Base-by-base conservation (phyloP, 208 protist species). In the Porcisia deanei region DNA sequence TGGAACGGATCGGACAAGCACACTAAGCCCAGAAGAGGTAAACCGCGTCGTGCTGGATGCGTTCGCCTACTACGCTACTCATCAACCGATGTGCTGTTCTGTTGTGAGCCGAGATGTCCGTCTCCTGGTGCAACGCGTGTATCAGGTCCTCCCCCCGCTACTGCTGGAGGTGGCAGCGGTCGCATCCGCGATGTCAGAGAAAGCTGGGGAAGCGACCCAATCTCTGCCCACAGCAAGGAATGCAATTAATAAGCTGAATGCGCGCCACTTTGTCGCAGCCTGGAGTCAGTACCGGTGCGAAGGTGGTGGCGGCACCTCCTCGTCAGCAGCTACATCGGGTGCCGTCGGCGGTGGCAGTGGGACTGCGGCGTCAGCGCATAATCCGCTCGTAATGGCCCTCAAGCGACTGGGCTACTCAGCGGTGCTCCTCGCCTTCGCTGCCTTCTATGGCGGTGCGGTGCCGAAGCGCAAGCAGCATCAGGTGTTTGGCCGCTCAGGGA, bases 391-490 rank as follows among this genome's bases (percentile, higher is more conserved):
- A 66, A 49, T 73, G 3, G 89, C 88, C n/a, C 79, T 97, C 71
- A 69, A 73, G 66, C 73, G 83, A 0, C 81, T 95, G 45, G 88
- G 93, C 22, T 88, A 88, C 75, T 88, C 88, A 0, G 93, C 91
- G 3, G 90, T 94, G 73, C 77, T 97, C 73, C 85, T 94, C 63
- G 88, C 91, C 57, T 88, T 95, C 39, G 85, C 86, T 52, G 82
- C 88, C 41, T 97, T 97, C 73, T 97, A 95, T 81, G 85, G 82
- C 54, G 93, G 93, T 18, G 88, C 89, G 7, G 89, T 97, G 34
- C 89, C 91, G 52, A 82, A 82, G 53, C 79, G 81, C 54, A 87
- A 90, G 72, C 88, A 94, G 61, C 78, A 85, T 34, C 73, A 87
- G 70, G 87, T 92, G 18, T 90, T 96, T 69, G 65, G 80, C 71